Conservation (phyloP, 257 asterid species). For the Ballota nigra region DNA sequence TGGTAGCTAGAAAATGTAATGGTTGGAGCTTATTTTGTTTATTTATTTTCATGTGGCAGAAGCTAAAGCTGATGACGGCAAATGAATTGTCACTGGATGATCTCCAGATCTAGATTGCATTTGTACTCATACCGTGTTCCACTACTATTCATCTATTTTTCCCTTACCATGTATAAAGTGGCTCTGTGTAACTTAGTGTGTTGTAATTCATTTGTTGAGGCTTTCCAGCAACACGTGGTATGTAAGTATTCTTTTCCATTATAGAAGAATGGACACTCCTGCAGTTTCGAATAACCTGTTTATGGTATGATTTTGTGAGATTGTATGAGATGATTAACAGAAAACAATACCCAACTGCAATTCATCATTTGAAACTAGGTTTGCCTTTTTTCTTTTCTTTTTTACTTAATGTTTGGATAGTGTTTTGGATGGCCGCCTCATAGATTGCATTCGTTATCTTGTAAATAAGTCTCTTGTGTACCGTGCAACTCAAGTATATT, state of each 20-base stretch:
- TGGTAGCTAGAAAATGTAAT: no score
- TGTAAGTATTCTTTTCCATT: constrained; percentile 17
- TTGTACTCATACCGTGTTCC: constrained; percentile 28
- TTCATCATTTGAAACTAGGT: not conserved
- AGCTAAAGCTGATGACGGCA: constrained; percentile 73
- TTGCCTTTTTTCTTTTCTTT: no score
- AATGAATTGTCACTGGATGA: constrained; percentile 78
- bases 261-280: not conserved
- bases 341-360: not conserved
- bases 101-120: constrained; percentile 64
- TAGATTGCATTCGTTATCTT: no score
- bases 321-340: not conserved
- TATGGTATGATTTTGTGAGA: not conserved
- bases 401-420: no score
- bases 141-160: constrained; percentile 18
- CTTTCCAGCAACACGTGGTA: constrained; percentile 7
- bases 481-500: no score
- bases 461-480: no score
- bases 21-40: not conserved
- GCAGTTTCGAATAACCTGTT: not conserved
- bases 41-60: constrained; percentile 48
- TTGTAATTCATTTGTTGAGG: constrained; percentile 29
- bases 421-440: no score
- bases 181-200: constrained; percentile 20
- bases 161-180: constrained; percentile 16